Base-by-base conservation (phyloP, 345 rosid genomes). In the Ceriops decandra region DNA sequence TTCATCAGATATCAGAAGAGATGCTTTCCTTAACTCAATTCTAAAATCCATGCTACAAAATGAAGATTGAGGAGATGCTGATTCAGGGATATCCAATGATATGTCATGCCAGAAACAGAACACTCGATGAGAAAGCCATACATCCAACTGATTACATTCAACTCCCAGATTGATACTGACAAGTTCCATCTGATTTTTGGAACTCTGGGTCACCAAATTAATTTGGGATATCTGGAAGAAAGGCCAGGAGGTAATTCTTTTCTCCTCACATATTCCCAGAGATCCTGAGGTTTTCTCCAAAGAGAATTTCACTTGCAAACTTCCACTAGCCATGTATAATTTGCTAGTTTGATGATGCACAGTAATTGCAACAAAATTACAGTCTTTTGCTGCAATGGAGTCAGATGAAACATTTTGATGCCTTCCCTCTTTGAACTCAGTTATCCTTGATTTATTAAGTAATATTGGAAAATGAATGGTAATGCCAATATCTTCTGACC, bases 1-100 rank as follows among this genome's bases (percentile, higher is more conserved):
- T 81, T 90, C 97, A 82, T 90, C 98, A 75, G 93, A 87, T 71
- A 90, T 76, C 66, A 89, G 85, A 69, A 90, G 76, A 68, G 96
- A 90, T 33, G 72, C 75, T 71, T 87, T 87, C 81, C 81, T 85
- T 19, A 84, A 70, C 78, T 83, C 85, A 64, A 87, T 46, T 65
- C 79, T 82, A 24, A 85, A 62, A 63, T 80, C 79, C 64, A 87
- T 28, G 61, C 71, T 66, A 75, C 67, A 83, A 63, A 81, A 72
- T 36, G 73, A 42, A 81, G 70, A 72, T 69, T 71, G 83, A 69
- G 98, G 78, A 79, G 90, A 70, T 63, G 74, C 74, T 54, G 80
- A 69, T 76, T 77, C 88, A 73, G 87, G 84, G 63, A 76, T 28
- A 72, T 85, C 76, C 51, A 89, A 75, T 59, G 63, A 78, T 54